These are phyloP conservation scores for Thalassiosira mediterranea DNA, from an alignment of 352 stramenopile species.

Conservation along the genomic window DNA sequence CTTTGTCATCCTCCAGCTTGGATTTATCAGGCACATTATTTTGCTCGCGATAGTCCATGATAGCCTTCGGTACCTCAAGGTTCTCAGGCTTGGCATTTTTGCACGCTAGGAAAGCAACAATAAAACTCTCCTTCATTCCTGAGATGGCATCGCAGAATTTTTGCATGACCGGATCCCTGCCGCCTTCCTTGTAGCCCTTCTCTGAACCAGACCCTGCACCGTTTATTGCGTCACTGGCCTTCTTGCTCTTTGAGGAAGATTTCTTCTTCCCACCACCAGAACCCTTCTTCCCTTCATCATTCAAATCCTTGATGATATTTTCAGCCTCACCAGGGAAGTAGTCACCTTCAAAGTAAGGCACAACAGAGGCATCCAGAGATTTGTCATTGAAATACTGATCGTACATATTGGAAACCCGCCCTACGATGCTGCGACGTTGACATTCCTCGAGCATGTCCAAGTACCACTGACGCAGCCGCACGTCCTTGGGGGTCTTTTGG, in stretches of 20 bases:
- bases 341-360: conserved; percentile 99
- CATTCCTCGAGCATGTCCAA: conserved; percentile 83
- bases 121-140: conserved; percentile 98
- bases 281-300: conserved; percentile 85
- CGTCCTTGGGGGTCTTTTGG: conserved; percentile 98
- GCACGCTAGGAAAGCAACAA: conserved; percentile 94
- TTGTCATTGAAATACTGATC: conserved; percentile 90
- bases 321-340: conserved; percentile 98
- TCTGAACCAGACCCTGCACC: conserved; percentile 50
- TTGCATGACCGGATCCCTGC: conserved; percentile 93
- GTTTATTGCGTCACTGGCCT: conserved; percentile 40
- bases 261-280: conserved; percentile 62
- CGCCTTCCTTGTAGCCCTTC: conserved; percentile 66
- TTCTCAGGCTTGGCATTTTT: conserved; percentile 71
- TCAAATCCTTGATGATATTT: conserved; percentile 97
- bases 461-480: conserved; percentile 93
- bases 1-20: conserved; percentile 1
- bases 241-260: conserved; percentile 53
- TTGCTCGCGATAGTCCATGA: conserved; percentile 58
- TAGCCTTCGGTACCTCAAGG: conserved; percentile 72
- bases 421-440: conserved; percentile 86
- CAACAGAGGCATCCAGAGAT: conserved; percentile 83
- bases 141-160: conserved; percentile 96
- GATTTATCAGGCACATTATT: conserved; percentile 27
- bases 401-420: conserved; percentile 95